phyloP scores from a whole-genome alignment of 345 rosid species.

The Populus tremula region DNA sequence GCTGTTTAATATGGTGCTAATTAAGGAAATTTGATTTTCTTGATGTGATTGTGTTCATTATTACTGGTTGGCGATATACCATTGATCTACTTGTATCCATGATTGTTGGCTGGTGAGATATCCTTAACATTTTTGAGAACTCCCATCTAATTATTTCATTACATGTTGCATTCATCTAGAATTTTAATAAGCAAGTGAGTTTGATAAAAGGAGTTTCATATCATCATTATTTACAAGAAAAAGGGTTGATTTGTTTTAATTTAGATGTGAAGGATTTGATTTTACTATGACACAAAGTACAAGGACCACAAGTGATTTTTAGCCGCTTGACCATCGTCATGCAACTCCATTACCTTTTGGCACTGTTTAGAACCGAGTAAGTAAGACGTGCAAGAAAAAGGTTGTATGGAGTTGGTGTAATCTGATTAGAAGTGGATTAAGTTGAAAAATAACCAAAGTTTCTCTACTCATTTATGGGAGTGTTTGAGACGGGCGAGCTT shows the following conservation, averaged over 20 bases:
- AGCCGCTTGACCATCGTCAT: not conserved
- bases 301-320: not conserved
- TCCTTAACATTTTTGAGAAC: not conserved
- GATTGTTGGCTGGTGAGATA: no score
- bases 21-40: no score
- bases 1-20: no score
- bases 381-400: not conserved
- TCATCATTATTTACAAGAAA: not conserved
- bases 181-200: not conserved
- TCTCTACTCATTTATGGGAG: not conserved
- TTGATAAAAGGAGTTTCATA: not conserved
- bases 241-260: not conserved
- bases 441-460: constrained; percentile 8
- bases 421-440: constrained; percentile 11
- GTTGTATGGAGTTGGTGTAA: not conserved
- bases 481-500: constrained; percentile 15
- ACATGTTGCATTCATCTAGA: no score
- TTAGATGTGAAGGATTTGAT: not conserved
- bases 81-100: no score
- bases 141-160: not conserved
- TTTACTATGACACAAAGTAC: not conserved
- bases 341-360: not conserved
- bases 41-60: no score
- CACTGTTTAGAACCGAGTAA: not conserved
- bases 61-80: no score